Conservation (phyloP, 192 early-diverging fungal species). For the Rhizophagus prolifer region DNA sequence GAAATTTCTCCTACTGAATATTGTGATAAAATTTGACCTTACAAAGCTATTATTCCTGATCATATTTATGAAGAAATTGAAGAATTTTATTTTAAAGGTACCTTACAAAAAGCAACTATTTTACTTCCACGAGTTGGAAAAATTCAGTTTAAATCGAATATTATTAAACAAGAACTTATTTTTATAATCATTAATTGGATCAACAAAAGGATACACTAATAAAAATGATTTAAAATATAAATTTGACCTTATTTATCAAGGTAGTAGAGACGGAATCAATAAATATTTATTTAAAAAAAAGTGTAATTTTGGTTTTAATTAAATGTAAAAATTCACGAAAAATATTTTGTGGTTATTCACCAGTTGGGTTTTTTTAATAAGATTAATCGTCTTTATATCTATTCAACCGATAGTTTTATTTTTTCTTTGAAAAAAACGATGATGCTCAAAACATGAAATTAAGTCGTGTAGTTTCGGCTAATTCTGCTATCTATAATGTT, state of each 20-base stretch:
- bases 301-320: no score
- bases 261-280: background rate
- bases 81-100: background rate
- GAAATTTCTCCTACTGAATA: background rate
- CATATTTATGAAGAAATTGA: background rate
- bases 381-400: no score
- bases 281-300: no score
- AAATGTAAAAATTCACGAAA: no score
- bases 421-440: no score
- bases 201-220: background rate
- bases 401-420: no score
- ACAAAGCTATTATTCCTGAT: background rate
- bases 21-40: background rate
- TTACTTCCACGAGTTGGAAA: no score
- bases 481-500: background rate
- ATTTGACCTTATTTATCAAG: conserved; percentile 12
- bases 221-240: background rate
- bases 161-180: background rate
- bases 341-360: background rate
- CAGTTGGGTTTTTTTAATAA: background rate
- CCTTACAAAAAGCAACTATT: no score
- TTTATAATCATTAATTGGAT: conserved; percentile 8
- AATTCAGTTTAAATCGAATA: background rate
- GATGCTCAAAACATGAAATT: no score
- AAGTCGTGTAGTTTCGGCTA: no score